A percentile compares a stretch with the other conserved stretches of the same genome.
These are phyloP conservation scores for Thalassiosira livingstoniorum DNA, from an alignment of 352 stramenopile genomes.

Conservation along the genomic window DNA sequence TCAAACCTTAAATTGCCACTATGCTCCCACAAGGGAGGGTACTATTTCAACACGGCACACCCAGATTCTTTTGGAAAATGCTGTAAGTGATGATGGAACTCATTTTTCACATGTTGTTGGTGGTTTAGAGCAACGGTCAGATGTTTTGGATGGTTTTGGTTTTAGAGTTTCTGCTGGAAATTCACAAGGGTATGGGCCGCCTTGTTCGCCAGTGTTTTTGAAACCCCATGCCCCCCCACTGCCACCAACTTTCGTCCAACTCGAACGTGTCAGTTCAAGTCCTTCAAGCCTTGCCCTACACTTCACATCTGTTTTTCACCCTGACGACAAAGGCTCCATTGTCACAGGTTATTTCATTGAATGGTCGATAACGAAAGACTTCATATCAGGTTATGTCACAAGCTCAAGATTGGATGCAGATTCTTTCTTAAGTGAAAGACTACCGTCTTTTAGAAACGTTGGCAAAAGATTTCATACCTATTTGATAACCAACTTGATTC, in stretches of 20 bases:
- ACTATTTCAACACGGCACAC: constrained; percentile 35
- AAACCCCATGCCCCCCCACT: constrained; percentile 91
- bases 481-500: constrained; percentile 85
- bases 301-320: constrained; percentile 85
- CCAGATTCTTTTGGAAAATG: constrained; percentile 45
- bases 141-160: constrained; percentile 73
- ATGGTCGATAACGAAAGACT: constrained; percentile 79
- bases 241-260: constrained; percentile 83
- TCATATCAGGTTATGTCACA: constrained; percentile 70
- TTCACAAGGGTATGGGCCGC: constrained; percentile 63
- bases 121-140: constrained; percentile 69
- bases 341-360: constrained; percentile 90
- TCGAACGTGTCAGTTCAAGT: constrained; percentile 87
- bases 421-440: constrained; percentile 55
- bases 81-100: constrained; percentile 43
- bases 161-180: constrained; percentile 83
- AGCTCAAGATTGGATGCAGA: constrained; percentile 52
- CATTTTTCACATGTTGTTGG: constrained; percentile 67
- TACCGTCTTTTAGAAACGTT: constrained; percentile 47
- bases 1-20: constrained; percentile 74
- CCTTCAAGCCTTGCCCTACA: constrained; percentile 86
- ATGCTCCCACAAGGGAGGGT: constrained; percentile 87
- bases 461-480: constrained; percentile 68
- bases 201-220: constrained; percentile 69
- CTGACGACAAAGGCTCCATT: constrained; percentile 87